A percentile compares a stretch with the other conserved stretches of the same genome.
These are phyloP conservation scores for Pichia sporocuriosa DNA, from an alignment of 805 yeast species.

Conservation along the genomic window DNA sequence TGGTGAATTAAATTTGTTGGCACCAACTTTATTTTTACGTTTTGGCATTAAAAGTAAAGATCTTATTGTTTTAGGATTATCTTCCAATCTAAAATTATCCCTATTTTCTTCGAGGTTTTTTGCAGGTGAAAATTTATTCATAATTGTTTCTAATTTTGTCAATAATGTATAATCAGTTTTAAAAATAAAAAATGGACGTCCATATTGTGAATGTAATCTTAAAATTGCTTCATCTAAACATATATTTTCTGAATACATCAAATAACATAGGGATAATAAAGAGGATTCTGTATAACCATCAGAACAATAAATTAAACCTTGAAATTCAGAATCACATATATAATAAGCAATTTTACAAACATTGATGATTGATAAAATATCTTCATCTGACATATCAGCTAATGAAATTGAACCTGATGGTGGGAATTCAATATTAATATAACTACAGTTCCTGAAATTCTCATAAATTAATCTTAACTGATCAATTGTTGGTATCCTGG, in stretches of 20 bases:
- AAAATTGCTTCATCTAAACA: slow-evolving; percentile 59
- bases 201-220: slow-evolving; percentile 52
- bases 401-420: slow-evolving; percentile 78
- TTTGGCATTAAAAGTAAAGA: slow-evolving; percentile 18
- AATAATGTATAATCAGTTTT: slow-evolving; percentile 65
- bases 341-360: slow-evolving; percentile 61
- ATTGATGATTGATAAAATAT: slow-evolving; percentile 57
- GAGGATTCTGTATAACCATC: slow-evolving; percentile 94
- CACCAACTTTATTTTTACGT: slow-evolving; percentile 7
- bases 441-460: slow-evolving; percentile 15
- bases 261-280: slow-evolving; percentile 60
- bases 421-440: slow-evolving; percentile 54
- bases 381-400: slow-evolving; percentile 60
- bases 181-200: slow-evolving; percentile 81
- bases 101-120: slow-evolving; percentile 1
- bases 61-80: slow-evolving; percentile 17
- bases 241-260: slow-evolving; percentile 61
- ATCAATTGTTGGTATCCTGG: slow-evolving; percentile 42
- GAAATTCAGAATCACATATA: slow-evolving; percentile 29
- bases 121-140: slow-evolving; percentile 55
- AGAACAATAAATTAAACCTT: slow-evolving; percentile 63
- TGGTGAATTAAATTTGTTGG: background rate
- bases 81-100: slow-evolving; percentile 16
- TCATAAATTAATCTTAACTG: slow-evolving; percentile 29
- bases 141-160: slow-evolving; percentile 53